Conservation (phyloP, 1,284 basidiomycete genomes). For the Tremellales sp. region DNA sequence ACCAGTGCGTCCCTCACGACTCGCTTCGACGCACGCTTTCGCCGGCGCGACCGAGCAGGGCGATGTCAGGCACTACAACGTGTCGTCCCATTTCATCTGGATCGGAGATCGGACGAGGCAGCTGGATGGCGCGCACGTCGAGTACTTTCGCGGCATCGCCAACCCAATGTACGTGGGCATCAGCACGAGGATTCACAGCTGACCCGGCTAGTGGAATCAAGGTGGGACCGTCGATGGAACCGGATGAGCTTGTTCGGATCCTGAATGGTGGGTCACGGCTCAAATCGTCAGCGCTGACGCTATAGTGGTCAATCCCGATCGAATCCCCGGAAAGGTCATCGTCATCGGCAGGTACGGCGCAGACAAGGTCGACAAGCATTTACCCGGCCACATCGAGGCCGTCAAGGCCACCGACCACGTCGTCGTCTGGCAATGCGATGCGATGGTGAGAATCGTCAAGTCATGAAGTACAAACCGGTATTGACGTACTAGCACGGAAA, state of each 20-base stretch:
- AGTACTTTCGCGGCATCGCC: conserved; percentile 89
- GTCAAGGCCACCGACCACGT: conserved; percentile 77
- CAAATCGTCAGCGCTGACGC: background rate
- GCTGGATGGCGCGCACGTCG: conserved; percentile 86
- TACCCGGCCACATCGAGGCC: conserved; percentile 77
- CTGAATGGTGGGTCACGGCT: conserved; percentile 65
- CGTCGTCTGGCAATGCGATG: conserved; percentile 92
- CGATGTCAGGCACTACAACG: conserved; percentile 39
- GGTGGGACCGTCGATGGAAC: conserved; percentile 81
- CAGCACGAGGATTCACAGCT: conserved; percentile 3
- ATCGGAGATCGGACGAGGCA: conserved; percentile 96
- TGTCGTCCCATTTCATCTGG: conserved; percentile 90
- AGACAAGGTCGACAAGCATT: conserved; percentile 66
- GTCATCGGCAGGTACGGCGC: conserved; percentile 93
- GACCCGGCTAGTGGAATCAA: conserved; percentile 67
- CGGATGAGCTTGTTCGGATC: conserved; percentile 73
- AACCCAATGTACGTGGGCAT: conserved; percentile 67
- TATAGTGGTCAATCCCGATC: conserved; percentile 76
- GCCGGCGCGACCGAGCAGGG: background rate
- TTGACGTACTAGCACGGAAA: conserved; percentile 30
- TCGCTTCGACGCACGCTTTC: conserved; percentile 6
- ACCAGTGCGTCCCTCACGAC: conserved; percentile 17
- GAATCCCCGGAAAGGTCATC: conserved; percentile 77
- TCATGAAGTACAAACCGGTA: no score
- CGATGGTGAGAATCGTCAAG: conserved; percentile 71